Conservation (phyloP, 1,284 basidiomycete species). For the Ustilago nuda region DNA sequence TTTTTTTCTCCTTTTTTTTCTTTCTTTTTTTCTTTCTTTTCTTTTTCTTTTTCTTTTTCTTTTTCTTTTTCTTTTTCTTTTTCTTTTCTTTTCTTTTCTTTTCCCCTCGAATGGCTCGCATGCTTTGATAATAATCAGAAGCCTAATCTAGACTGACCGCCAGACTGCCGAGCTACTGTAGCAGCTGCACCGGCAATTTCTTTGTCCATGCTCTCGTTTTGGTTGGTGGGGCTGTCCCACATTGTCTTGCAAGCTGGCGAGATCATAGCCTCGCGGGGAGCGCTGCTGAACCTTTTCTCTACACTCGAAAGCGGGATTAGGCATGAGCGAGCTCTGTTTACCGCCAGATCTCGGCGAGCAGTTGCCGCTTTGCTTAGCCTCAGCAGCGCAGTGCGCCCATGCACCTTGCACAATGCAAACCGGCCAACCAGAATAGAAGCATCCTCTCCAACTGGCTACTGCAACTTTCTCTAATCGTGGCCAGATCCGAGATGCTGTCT, state of each 20-base stretch:
- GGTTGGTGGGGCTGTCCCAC: not conserved
- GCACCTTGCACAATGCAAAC: slow-evolving; percentile 1
- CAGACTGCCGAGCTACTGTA: not conserved
- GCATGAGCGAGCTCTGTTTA: slow-evolving; percentile 7
- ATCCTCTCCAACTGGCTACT: not conserved
- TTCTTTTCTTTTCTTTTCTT: not conserved
- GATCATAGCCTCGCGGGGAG: not conserved
- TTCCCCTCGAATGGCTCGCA: not conserved
- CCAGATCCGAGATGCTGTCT: not conserved
- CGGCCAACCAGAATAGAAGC: slow-evolving; percentile 1
- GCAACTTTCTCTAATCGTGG: not conserved
- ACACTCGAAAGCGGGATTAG: not conserved
- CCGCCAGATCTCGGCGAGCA: slow-evolving; percentile 4
- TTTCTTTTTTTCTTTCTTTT: not conserved
- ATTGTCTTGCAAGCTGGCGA: not conserved
- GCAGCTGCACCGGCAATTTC: not conserved
- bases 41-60: not conserved
- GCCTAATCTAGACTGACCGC: not conserved
- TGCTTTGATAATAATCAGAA: slow-evolving; percentile 33
- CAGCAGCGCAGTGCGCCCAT: slow-evolving; percentile 4
- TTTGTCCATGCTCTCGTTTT: not conserved
- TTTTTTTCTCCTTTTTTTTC: not conserved
- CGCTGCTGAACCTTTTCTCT: not conserved
- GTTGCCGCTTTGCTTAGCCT: slow-evolving; percentile 15
- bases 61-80: not conserved